Evolutionary conservation across 352 stramenopile genomes (phyloP), one percentile per base, ranked within the genome.

Genomic region (Saprolegnia parasitica): DNA sequence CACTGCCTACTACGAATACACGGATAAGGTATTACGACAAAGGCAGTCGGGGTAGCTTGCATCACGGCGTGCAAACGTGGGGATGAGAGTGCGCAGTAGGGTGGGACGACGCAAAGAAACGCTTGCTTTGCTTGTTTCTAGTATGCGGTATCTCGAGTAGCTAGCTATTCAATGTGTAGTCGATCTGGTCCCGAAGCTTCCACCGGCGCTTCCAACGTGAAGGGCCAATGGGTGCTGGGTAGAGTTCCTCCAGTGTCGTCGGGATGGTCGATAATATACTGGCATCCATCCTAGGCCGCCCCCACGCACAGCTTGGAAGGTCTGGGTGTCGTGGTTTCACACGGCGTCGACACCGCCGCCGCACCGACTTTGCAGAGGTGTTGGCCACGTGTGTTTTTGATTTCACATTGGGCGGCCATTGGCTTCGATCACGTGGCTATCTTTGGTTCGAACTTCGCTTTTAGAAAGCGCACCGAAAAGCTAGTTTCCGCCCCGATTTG

Each of bases 371-470:
- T 49, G 4, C 18, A n/a, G 1, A 49, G 1, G 18, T 15, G 9
- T 60, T 15, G 2, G 4, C 4, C 11, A 60, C 16, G 52, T 24
- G 52, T 21, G 1, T 26, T 26, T 60, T 20, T 21, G 11, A 60
- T 60, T 1, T 26, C 24, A 60, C 52, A 16, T 1, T 60, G 52
- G 21, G 52, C 13, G 13, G 35, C 52, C 3, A 60, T 60, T 42
- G 13, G 13, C 52, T 60, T 60, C 52, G 52, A 60, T 29, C 2
- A 6, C 5, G 2, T 23, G 2, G 24, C 2, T 55, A 42, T 26
- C 2, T 60, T 60, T 24, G 52, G 13, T 60, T 60, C 52, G 52
- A 60, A 60, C 52, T 42, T 42, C 35, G 20, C 13, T 26, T 24
- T 40, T 4, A 60, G 5, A 5, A 60, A 60, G 52, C 11, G 52